Base-by-base conservation (phyloP, 176 grass and related monocot species). In the Olyra latifolia region DNA sequence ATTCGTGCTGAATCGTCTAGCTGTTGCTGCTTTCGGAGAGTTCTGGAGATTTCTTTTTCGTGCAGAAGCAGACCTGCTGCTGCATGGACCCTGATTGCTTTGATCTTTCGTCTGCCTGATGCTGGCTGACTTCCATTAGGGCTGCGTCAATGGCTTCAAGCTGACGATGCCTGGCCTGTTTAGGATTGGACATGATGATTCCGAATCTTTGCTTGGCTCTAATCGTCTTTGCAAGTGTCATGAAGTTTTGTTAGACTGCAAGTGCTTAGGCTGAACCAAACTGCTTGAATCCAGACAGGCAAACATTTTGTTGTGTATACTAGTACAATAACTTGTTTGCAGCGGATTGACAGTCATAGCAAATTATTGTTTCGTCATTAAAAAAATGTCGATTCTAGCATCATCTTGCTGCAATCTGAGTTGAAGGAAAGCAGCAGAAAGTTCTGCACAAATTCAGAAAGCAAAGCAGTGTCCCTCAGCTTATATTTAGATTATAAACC, bases 11-110 rank as follows among this genome's bases (percentile, higher is more conserved):
- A 68, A 62, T 19, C 20, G 29, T 49, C 43, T 71, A 10, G 41
- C 12, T 44, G 46, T 22, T 77, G 63, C 41, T 46, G 42, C 13
- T 58, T 57, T 5, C 38, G 38, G 20, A 46, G 47, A 44, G 19
- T 16, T 20, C 16, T 20, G n/a, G n/a, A n/a, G n/a, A n/a, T n/a
- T n/a, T n/a, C n/a, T 68, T 66, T 68, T 67, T 59, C 63, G 41
- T 62, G 12, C 55, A 35, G 4, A 30, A 2, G 8, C 53, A 23
- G 20, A 10, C n/a, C 40, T 66, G 53, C 40, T 1, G 29, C 12
- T 60, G 25, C 28, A 16, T 58, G 55, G 45, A 17, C 41, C n/a
- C 4, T 58, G 66, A 47, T 84, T 74, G 81, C 81, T 80, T 80
- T 44, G 1, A 6, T 59, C 48, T 24, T 41, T 25, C 14, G 38